These are phyloP conservation scores for Lotmaria passim DNA, from an alignment of 208 protist species.

Conservation along the genomic window DNA sequence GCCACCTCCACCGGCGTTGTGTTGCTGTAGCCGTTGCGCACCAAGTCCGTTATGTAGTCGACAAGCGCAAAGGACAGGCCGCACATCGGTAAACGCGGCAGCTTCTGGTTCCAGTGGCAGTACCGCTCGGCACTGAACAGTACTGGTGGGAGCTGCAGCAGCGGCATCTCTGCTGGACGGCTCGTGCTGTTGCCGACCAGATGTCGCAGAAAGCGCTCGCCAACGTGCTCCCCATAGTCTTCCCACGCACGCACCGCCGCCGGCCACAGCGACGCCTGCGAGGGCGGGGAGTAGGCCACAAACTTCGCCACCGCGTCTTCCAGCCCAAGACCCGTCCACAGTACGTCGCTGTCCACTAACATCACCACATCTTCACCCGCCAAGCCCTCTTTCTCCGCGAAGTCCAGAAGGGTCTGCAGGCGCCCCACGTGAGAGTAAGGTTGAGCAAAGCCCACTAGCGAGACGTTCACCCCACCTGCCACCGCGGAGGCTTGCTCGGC, in stretches of 20 bases:
- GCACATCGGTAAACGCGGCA: neutral
- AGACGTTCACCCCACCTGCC: slow-evolving; percentile 24
- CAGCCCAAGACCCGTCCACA: slow-evolving; percentile 37
- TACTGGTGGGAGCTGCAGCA: slow-evolving; percentile 33
- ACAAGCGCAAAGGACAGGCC: slow-evolving; percentile 7
- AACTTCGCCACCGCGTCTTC: slow-evolving; percentile 40
- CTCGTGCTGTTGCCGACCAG: slow-evolving; percentile 1
- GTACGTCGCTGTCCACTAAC: slow-evolving; percentile 36
- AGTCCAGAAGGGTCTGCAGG: slow-evolving; percentile 26
- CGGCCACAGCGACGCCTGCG: slow-evolving; percentile 32
- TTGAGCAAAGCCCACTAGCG: slow-evolving; percentile 15
- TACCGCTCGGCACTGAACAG: slow-evolving; percentile 40
- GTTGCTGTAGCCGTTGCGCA: slow-evolving; percentile 11
- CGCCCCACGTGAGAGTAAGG: slow-evolving; percentile 40
- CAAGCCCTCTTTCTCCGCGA: slow-evolving; percentile 32
- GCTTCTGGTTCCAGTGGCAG: slow-evolving; percentile 21
- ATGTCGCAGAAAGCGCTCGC: slow-evolving; percentile 19
- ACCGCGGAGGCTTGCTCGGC: slow-evolving; percentile 27
- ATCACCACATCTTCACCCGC: slow-evolving; percentile 43
- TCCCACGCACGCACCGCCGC: slow-evolving; percentile 49
- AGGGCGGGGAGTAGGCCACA: slow-evolving; percentile 25
- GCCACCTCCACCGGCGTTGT: neutral
- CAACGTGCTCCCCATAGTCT: slow-evolving; percentile 38
- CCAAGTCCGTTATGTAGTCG: slow-evolving; percentile 19
- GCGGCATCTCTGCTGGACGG: neutral